A percentile compares a stretch with the other conserved stretches of the same genome.
phyloP scores from a whole-genome alignment of 352 stramenopile species.

The Pythium dissimile region DNA sequence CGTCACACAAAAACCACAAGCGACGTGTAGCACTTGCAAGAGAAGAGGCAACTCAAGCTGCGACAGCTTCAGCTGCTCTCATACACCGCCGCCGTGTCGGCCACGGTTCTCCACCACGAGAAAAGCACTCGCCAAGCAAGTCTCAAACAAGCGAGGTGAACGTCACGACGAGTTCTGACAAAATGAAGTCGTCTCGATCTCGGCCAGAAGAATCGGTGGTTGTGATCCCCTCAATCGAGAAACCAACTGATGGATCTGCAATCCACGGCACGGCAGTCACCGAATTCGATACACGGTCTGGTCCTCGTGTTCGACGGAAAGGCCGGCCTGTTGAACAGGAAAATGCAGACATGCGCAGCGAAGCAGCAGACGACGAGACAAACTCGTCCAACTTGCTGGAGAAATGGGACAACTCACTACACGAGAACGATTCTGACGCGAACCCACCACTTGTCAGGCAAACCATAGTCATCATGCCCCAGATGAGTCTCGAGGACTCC shows the following conservation, averaged over 20 bases:
- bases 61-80: neutral
- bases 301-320: too few species aligned
- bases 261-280: neutral
- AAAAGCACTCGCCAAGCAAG: neutral
- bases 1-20: slow-evolving; percentile 15
- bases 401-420: neutral
- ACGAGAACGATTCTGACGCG: neutral
- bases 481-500: too few species aligned
- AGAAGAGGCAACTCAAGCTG: neutral
- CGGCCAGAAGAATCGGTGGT: slow-evolving; percentile 1
- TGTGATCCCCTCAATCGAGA: slow-evolving; percentile 5
- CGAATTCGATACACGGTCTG: too few species aligned
- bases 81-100: too few species aligned
- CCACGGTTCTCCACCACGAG: neutral
- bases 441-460: too few species aligned
- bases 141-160: neutral
- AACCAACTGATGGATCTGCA: neutral
- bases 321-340: too few species aligned
- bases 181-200: neutral
- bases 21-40: slow-evolving; percentile 2
- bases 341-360: too few species aligned
- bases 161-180: neutral
- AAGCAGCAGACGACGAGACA: too few species aligned
- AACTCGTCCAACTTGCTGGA: too few species aligned
- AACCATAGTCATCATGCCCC: too few species aligned